Evolutionary conservation across 345 rosid species (phyloP), one percentile per base, ranked within the genome.

Genomic region (Lepidium aucheri): DNA sequence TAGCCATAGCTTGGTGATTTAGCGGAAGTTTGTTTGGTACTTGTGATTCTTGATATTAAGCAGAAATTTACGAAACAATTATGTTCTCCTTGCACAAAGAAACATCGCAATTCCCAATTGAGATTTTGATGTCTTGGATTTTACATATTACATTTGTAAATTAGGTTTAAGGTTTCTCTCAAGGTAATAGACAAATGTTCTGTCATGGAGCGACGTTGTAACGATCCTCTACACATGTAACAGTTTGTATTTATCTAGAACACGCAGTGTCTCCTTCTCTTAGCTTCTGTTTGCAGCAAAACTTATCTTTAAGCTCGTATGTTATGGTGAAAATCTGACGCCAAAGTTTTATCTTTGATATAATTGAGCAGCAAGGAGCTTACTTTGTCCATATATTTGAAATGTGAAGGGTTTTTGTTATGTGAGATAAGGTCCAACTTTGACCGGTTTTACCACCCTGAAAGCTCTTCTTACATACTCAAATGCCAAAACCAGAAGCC

Each of bases 401-500:
- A 17, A 49, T 49, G 45, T 55, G 45, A 15, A 16, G 61, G 69
- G 51, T 13, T 53, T 53, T 47, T 73, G 55, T 51, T 74, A 84
- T 60, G 89, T 79, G 55, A 68, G 85, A 39, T 89, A 60, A 74
- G 86, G 67, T 22, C 74, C 82, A 12, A 87, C 81, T 69, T 76
- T 88, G 53, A 76, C 80, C 5, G 93, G 86, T 74, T 84, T 91
- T 30, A 83, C 53, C 11, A 71, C 58, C 68, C 73, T 82, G 47
- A 80, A 45, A 34, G 75, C 79, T 72, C 70, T 84, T 65, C 84
- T 81, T 63, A 68, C 78, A 49, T 78, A 66, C 78, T 84, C 86
- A 15, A 85, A 78, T 9, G 65, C 74, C 65, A 87, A 53, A 67
- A 81, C 70, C 47, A 94, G 73, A 58, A 94, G 73, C 44, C 95